Evolutionary conservation across 2,329 filamentous ascomycete species (phyloP).

Genomic region (Pseudogymnoascus sp.): DNA sequence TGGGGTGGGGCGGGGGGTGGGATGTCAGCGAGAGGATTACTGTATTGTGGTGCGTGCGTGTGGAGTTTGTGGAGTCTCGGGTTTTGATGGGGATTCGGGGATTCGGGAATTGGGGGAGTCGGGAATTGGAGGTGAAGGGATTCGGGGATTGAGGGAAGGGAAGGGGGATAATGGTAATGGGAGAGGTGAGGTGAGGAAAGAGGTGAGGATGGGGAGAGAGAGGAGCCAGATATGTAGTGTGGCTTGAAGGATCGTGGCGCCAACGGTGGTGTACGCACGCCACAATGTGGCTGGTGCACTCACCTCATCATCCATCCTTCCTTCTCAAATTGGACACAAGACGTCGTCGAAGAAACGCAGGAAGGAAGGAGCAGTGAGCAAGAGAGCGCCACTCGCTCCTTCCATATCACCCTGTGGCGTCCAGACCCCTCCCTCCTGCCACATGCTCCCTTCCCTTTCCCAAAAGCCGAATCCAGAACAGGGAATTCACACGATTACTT

Average conservation of each 20-base stretch:
- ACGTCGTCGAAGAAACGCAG: not conserved
- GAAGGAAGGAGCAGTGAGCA: not conserved
- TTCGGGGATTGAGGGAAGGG: not conserved
- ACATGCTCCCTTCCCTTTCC: not conserved
- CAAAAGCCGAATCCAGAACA: not conserved
- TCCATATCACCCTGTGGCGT: not conserved
- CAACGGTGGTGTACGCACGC: not conserved
- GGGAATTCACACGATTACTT: not conserved
- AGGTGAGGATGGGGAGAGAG: not conserved
- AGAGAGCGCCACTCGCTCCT: not conserved
- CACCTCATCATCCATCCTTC: not conserved
- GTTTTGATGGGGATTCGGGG: not conserved
- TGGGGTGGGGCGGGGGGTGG: not conserved
- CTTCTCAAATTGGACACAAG: not conserved
- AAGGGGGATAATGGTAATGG: not conserved
- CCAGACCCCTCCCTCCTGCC: not conserved
- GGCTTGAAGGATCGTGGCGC: not conserved
- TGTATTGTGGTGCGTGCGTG: not conserved
- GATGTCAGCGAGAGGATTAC: not conserved
- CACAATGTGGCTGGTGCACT: not conserved
- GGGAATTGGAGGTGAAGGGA: not conserved
- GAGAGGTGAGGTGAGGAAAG: not conserved
- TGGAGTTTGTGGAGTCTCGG: not conserved
- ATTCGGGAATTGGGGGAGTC: not conserved
- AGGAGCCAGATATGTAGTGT: not conserved